Evolutionary conservation across 768 basidiomycete genomes (phyloP).

Genomic region (Calocybe indica): DNA sequence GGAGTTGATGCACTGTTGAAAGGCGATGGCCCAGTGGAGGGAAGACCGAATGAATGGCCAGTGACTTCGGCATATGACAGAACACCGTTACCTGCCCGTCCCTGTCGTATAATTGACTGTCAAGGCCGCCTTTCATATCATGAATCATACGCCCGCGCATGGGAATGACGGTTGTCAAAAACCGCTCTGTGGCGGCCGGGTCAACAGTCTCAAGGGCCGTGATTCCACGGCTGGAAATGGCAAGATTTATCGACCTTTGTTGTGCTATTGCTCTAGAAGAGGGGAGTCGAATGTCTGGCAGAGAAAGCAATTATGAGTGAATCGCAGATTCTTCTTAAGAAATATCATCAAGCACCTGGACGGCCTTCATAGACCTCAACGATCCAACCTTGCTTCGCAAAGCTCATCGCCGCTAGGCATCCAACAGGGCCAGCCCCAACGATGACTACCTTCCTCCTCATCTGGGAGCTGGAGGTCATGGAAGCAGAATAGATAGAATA

Average conservation of each 20-base stretch:
- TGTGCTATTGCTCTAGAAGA: slow-evolving; percentile 58
- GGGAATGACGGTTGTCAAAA: slow-evolving; percentile 78
- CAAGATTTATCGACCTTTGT: slow-evolving; percentile 93
- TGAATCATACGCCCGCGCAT: slow-evolving; percentile 98
- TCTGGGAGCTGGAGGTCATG: slow-evolving; percentile 2
- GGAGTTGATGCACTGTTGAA: slow-evolving; percentile 82
- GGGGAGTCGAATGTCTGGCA: slow-evolving; percentile 66
- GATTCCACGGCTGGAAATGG: slow-evolving; percentile 91
- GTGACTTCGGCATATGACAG: slow-evolving; percentile 8
- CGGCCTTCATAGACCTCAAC: slow-evolving; percentile 79
- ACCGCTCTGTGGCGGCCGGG: slow-evolving; percentile 57
- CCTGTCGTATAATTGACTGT: slow-evolving; percentile 86
- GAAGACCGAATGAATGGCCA: slow-evolving; percentile 5
- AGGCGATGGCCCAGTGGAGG: slow-evolving; percentile 17
- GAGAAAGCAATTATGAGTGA: slow-evolving; percentile 7
- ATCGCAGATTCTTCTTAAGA: slow-evolving; percentile 10
- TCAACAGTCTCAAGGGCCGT: slow-evolving; percentile 82
- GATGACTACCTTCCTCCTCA: slow-evolving; percentile 46
- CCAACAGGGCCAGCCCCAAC: slow-evolving; percentile 95
- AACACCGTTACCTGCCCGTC: slow-evolving; percentile 64
- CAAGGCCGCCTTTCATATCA: slow-evolving; percentile 57
- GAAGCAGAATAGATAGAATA: slow-evolving; percentile 8
- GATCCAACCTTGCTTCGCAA: slow-evolving; percentile 83
- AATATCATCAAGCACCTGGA: slow-evolving; percentile 44
- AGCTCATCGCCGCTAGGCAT: slow-evolving; percentile 79